Conservation (phyloP, 768 basidiomycete genomes). For the Ephemerocybe angulata region DNA sequence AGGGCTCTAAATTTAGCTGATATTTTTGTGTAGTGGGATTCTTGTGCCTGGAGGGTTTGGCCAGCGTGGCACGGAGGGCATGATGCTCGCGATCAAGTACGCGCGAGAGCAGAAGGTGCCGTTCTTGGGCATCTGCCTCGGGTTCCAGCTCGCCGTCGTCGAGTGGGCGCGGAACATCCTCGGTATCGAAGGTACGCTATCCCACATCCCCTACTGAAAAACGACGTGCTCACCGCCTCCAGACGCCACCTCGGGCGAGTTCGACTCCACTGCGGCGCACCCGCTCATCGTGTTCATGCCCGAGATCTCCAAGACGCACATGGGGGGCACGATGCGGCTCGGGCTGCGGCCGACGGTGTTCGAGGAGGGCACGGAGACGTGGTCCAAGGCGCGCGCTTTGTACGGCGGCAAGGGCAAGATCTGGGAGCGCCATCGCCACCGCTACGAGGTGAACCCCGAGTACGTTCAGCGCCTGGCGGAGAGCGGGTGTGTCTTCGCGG, state of each 20-base stretch:
- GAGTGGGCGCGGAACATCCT: constrained; percentile 91
- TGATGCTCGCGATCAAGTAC: constrained; percentile 98
- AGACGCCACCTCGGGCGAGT: constrained; percentile 88
- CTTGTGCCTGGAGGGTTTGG: constrained; percentile 98
- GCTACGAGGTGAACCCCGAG: constrained; percentile 91
- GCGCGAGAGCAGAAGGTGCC: constrained; percentile 93
- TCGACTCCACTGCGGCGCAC: constrained; percentile 55
- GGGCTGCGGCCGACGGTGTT: constrained; percentile 96
- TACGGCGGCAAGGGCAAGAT: constrained; percentile 80
- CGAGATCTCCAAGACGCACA: constrained; percentile 94
- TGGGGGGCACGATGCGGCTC: constrained; percentile 99
- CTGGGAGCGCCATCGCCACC: constrained; percentile 96
- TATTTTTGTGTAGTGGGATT: too few relatives aligned
- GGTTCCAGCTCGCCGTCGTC: constrained; percentile 94
- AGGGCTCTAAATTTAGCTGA: too few relatives aligned
- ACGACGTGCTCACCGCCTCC: constrained; percentile 8
- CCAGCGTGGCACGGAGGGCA: constrained; percentile 88
- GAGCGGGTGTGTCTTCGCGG: constrained; percentile 64
- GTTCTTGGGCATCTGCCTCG: constrained; percentile 93
- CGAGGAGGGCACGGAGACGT: constrained; percentile 58
- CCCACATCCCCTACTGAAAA: background rate
- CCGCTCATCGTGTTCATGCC: constrained; percentile 97
- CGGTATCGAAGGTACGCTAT: constrained; percentile 54
- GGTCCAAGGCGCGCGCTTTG: constrained; percentile 71
- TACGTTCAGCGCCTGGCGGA: constrained; percentile 69